Evolutionary conservation across 2,329 filamentous ascomycete species (phyloP).

Genomic region (Coniochaeta sp.): DNA sequence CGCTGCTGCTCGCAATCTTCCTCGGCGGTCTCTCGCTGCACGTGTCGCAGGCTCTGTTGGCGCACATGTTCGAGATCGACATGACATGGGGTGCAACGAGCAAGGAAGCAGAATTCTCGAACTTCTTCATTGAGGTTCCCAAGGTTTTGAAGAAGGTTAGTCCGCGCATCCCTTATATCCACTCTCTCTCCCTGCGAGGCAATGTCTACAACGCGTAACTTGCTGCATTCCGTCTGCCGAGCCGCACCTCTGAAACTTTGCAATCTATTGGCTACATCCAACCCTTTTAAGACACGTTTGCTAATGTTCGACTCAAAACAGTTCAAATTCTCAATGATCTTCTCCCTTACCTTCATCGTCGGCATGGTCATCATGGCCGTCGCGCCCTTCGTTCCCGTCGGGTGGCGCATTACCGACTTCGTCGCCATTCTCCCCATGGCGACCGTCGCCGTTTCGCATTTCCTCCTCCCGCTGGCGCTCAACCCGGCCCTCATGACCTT

Average conservation of each 20-base stretch:
- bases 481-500: conserved; percentile 79
- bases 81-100: conserved; percentile 82
- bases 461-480: conserved; percentile 64
- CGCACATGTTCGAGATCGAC: conserved; percentile 79
- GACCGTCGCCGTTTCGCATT: conserved; percentile 61
- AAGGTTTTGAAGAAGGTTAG: conserved; percentile 68
- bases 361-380: conserved; percentile 59
- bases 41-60: conserved; percentile 69
- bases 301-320: conserved; percentile 17
- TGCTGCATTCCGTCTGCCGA: background rate
- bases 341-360: conserved; percentile 49
- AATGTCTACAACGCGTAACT: background rate
- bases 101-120: conserved; percentile 74
- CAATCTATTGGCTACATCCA: background rate
- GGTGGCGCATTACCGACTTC: conserved; percentile 63
- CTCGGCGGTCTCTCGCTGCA: conserved; percentile 76
- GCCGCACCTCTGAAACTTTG: background rate
- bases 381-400: conserved; percentile 56
- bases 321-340: conserved; percentile 68
- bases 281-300: background rate
- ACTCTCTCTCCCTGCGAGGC: conserved; percentile 15
- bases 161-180: conserved; percentile 20
- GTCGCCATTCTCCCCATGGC: conserved; percentile 72
- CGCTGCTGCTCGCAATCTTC: conserved; percentile 69
- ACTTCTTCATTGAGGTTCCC: conserved; percentile 80